Conservation (phyloP, 192 early-diverging fungal species). For the Coemansia sp. region DNA sequence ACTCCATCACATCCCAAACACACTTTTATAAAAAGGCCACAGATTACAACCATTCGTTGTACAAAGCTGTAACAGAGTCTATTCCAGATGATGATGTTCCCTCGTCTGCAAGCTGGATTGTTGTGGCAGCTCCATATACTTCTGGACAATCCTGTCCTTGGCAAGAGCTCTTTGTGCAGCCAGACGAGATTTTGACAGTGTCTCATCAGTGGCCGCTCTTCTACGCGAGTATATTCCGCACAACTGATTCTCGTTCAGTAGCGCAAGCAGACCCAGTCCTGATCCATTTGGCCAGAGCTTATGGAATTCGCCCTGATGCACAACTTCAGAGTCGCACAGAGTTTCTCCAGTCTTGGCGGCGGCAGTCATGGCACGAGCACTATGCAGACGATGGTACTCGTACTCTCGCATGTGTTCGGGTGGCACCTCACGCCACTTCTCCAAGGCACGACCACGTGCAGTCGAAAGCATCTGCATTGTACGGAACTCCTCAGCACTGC, state of each 20-base stretch:
- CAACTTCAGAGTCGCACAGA: not conserved
- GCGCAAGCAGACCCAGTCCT: constrained; percentile 36
- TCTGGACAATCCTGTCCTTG: constrained; percentile 24
- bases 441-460: constrained; percentile 28
- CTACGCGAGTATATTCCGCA: constrained; percentile 28
- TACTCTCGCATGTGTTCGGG: constrained; percentile 24
- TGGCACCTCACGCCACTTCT: constrained; percentile 41
- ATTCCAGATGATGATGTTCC: not conserved
- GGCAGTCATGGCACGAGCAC: not conserved
- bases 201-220: constrained; percentile 11
- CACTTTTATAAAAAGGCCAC: not conserved
- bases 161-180: constrained; percentile 16
- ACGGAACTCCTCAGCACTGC: constrained; percentile 5
- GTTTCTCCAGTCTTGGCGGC: not conserved
- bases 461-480: constrained; percentile 8
- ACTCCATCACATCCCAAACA: no score
- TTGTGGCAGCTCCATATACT: constrained; percentile 14
- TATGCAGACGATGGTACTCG: constrained; percentile 18
- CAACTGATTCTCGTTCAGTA: constrained; percentile 34
- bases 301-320: constrained; percentile 16
- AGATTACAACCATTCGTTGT: no score
- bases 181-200: constrained; percentile 6
- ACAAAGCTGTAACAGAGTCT: not conserved
- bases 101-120: not conserved
- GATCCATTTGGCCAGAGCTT: constrained; percentile 36